Conservation (phyloP, 1,139 yeast species). For the Spathaspora jeffriesii region DNA sequence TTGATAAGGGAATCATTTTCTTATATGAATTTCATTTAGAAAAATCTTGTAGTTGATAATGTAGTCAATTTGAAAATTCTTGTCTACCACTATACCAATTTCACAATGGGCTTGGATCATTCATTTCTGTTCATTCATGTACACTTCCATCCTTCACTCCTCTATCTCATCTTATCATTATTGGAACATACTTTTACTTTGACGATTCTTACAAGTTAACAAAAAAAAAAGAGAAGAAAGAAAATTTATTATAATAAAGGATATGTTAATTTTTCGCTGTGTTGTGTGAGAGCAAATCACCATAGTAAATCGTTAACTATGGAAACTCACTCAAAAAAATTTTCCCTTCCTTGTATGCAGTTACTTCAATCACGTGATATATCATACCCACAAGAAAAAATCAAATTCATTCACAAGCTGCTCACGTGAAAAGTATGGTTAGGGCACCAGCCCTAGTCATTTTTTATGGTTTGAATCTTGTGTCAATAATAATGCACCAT, state of each 20-base stretch:
- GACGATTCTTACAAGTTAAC: constrained; percentile 14
- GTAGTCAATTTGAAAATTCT: too few relatives aligned
- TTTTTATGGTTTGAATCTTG: background rate
- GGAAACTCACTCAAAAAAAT: background rate
- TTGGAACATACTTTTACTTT: constrained; percentile 11
- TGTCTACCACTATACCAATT: too few relatives aligned
- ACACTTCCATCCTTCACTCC: background rate
- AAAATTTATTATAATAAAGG: constrained; percentile 2
- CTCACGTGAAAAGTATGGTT: background rate
- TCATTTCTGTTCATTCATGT: background rate
- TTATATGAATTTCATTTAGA: too few relatives aligned
- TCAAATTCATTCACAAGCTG: too few relatives aligned
- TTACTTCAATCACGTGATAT: constrained; percentile 2
- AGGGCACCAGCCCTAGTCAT: background rate
- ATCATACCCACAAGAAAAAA: too few relatives aligned
- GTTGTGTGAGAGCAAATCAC: background rate
- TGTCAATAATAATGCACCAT: background rate
- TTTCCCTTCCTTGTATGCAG: constrained; percentile 1
- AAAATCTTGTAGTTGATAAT: too few relatives aligned
- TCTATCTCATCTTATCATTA: background rate
- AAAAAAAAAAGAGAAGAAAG: constrained; percentile 10
- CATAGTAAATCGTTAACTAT: constrained; percentile 2
- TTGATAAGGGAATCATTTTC: too few relatives aligned
- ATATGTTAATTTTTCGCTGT: background rate
- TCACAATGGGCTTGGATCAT: too few relatives aligned